Base-by-base conservation (phyloP, 192 early-diverging fungal species). In the Diversispora epigaea region DNA sequence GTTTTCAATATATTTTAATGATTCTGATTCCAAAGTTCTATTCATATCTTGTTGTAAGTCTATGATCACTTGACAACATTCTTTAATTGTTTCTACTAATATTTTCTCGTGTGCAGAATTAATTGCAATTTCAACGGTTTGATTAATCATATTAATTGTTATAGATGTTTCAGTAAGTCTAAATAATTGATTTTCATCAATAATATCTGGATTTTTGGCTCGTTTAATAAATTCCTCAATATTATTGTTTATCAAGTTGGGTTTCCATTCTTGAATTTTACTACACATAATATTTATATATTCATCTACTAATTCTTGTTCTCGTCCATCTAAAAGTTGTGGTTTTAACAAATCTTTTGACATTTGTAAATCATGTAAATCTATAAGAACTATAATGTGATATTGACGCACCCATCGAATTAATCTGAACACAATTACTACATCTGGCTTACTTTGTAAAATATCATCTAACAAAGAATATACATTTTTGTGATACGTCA, bases 81-180 rank as follows among this genome's bases (percentile, higher is more conserved):
- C 85, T 76, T 84, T 80, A 10, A 94, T 79, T 6, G 98, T 92
- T 76, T 97, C 91, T 79, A 87, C 93, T 40, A 98, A 84, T 41
- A 99, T 82, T 68, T 90, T 92, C 17, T 91, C 92, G 11, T 93
- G 88, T 55, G 90, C 91, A 0, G 94, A 91, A 43, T 90, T 86
- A 12, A 84, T 84, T 2, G 94, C 96, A n/a, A 99, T 78, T 72
- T 95, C 93, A 44, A 99, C 87, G 81, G 98, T 95, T 84, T 99
- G 95, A 79, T 96, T 97, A 71, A 99, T 89, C 86, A 99, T 98
- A 80, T 97, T 93, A 82, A 98, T 98, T 77, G 98, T 83, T 60
- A 95, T 89, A 44, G 93, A 90, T 1, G 94, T 89, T 8, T 90
- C 92, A 21, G 92, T 81, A 41, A 96, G 88, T 14, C 92, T 83